phyloP scores from a whole-genome alignment of 2,329 filamentous ascomycete genomes.

The Beauveria caledonica region DNA sequence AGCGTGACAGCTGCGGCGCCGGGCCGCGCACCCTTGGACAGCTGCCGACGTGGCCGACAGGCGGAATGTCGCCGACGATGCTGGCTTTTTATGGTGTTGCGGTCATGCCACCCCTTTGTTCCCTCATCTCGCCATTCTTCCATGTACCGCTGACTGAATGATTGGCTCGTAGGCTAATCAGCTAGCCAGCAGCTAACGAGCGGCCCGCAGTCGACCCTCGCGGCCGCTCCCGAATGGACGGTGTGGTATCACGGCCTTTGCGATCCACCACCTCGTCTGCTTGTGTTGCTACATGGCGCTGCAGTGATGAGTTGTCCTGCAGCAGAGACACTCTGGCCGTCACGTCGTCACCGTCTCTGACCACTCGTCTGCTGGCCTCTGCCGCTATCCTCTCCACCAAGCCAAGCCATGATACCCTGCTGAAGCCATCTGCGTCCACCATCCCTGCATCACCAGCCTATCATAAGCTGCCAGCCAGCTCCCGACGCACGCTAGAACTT shows the following conservation, averaged over 20 bases:
- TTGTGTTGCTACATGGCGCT: conserved; percentile 8
- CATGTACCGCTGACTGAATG: neutral
- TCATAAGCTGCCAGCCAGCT: conserved; percentile 6
- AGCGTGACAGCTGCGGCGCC: conserved; percentile 2
- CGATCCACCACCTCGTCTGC: neutral
- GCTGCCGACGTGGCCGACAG: conserved; percentile 3
- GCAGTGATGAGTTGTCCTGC: conserved; percentile 13
- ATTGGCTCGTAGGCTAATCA: neutral
- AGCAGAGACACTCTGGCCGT: conserved; percentile 9
- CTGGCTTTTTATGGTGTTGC: neutral
- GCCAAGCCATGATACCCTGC: conserved; percentile 12
- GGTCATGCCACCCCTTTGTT: neutral
- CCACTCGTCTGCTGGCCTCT: neutral
- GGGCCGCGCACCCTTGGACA: conserved; percentile 1
- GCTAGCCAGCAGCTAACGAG: conserved; percentile 7
- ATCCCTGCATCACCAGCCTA: conserved; percentile 3
- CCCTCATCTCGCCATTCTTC: neutral
- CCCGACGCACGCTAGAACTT: conserved; percentile 1
- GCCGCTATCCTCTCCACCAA: conserved; percentile 4
- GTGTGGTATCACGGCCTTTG: neutral
- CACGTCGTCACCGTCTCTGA: conserved; percentile 5
- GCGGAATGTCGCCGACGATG: neutral
- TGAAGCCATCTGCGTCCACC: neutral
- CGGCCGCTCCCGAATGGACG: conserved; percentile 9
- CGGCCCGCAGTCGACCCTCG: conserved; percentile 10